Evolutionary conservation across 345 rosid species (phyloP).

Genomic region (Eucalyptus marginata): DNA sequence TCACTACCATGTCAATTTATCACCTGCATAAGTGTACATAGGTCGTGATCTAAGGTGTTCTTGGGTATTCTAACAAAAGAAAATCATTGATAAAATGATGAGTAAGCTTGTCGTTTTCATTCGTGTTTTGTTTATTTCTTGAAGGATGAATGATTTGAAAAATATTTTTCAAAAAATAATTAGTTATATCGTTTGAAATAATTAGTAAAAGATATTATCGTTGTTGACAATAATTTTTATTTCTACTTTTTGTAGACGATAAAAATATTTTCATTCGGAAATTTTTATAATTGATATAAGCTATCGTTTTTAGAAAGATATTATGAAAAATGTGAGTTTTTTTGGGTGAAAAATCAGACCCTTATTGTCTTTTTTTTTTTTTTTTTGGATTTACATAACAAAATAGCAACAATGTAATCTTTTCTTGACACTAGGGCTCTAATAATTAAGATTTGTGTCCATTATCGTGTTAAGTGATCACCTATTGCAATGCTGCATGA

Average conservation of each 20-base stretch:
- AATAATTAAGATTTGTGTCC: background rate
- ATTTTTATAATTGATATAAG: too few relatives aligned
- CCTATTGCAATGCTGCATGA: background rate
- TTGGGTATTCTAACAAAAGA: background rate
- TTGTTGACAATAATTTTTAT: too few relatives aligned
- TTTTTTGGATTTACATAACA: background rate
- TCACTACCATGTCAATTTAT: background rate
- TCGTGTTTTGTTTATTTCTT: rapidly evolving
- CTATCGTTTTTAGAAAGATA: too few relatives aligned
- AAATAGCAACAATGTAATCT: background rate
- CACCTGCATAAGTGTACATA: background rate
- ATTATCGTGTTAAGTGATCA: background rate
- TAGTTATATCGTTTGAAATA: background rate
- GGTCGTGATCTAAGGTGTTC: background rate
- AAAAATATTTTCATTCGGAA: too few relatives aligned
- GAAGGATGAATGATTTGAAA: background rate
- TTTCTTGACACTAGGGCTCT: background rate
- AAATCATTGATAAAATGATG: background rate
- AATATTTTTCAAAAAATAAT: rapidly evolving
- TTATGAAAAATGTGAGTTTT: background rate
- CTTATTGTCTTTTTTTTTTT: background rate
- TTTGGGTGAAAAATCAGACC: background rate
- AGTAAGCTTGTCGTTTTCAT: rapidly evolving
- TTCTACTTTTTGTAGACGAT: too few relatives aligned
- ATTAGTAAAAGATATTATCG: background rate